phyloP scores from a whole-genome alignment of 257 asterid genomes.

The Solanum bukasovii region DNA sequence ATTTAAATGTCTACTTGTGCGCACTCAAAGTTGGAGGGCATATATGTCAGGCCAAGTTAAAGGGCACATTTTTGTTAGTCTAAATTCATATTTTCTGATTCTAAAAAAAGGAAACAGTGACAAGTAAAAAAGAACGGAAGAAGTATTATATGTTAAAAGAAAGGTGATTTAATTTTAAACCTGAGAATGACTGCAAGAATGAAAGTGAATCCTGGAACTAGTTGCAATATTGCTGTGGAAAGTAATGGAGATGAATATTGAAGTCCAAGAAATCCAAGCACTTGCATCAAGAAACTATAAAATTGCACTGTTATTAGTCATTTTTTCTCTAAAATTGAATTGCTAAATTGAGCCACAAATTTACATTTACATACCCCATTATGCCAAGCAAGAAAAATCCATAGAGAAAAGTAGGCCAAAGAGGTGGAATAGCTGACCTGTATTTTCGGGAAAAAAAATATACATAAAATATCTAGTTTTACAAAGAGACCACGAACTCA shows the following conservation, averaged over 20 bases:
- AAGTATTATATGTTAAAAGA: not conserved
- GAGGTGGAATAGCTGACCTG: slow-evolving; percentile 44
- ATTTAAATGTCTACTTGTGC: not conserved
- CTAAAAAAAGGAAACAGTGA: fast-evolving
- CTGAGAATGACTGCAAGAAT: slow-evolving; percentile 47
- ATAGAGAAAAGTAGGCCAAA: slow-evolving; percentile 22
- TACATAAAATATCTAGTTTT: no score
- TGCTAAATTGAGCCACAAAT: not conserved
- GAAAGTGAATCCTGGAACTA: slow-evolving; percentile 61
- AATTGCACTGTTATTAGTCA: not conserved
- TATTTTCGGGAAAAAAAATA: not conserved
- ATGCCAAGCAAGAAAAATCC: slow-evolving; percentile 58
- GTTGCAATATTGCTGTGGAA: slow-evolving; percentile 43
- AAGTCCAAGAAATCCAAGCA: slow-evolving; percentile 44
- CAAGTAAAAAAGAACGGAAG: no score
- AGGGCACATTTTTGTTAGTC: not conserved
- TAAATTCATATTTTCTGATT: not conserved
- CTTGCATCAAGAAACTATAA: slow-evolving; percentile 43
- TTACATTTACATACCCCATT: slow-evolving; percentile 34
- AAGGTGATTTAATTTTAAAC: slow-evolving; percentile 6
- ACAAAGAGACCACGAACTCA: not conserved
- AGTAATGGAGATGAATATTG: slow-evolving; percentile 44
- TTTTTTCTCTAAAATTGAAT: not conserved
- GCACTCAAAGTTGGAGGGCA: not conserved
- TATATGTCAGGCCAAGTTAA: not conserved